Percentiles rank a stretch among this genome's conserved stretches.
Evolutionary conservation across 441 rosid species (phyloP).

Genomic region (Bruguiera hainesii): DNA sequence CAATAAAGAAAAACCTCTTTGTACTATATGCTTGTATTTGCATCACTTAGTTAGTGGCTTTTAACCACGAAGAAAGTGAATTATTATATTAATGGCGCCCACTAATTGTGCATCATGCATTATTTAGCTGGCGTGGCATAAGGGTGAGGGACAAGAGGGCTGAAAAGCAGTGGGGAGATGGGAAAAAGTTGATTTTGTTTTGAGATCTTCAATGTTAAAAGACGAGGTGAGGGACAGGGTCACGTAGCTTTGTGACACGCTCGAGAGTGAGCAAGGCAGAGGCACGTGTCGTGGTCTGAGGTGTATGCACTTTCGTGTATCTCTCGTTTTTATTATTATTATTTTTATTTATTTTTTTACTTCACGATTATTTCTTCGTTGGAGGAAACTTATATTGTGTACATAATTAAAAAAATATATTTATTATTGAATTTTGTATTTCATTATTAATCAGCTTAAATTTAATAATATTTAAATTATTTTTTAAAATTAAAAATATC

Average conservation of each 20-base stretch:
- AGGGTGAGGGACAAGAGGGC: not conserved
- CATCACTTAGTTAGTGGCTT: not conserved
- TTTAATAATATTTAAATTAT: too few relatives aligned
- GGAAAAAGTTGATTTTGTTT: constrained; percentile 3
- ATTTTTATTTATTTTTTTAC: not conserved
- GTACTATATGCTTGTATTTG: not conserved
- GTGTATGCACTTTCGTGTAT: too few relatives aligned
- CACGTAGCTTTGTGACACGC: constrained; percentile 28
- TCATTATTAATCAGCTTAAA: too few relatives aligned
- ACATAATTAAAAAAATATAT: too few relatives aligned
- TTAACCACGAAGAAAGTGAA: not conserved
- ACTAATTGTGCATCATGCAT: too few relatives aligned
- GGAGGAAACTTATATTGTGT: too few relatives aligned
- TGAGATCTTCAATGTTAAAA: constrained; percentile 24
- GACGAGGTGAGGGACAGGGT: not conserved
- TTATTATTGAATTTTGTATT: too few relatives aligned
- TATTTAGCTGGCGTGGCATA: too few relatives aligned
- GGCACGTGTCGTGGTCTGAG: constrained; percentile 39
- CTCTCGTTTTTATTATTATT: not conserved
- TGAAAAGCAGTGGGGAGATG: constrained; percentile 1
- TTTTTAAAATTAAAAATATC: too few relatives aligned
- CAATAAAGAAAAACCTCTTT: not conserved
- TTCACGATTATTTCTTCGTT: too few relatives aligned
- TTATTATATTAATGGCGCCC: too few relatives aligned
- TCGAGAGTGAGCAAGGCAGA: constrained; percentile 28